These are phyloP conservation scores for Coprinellus micaceus DNA, from an alignment of 768 basidiomycete species.

Conservation along the genomic window DNA sequence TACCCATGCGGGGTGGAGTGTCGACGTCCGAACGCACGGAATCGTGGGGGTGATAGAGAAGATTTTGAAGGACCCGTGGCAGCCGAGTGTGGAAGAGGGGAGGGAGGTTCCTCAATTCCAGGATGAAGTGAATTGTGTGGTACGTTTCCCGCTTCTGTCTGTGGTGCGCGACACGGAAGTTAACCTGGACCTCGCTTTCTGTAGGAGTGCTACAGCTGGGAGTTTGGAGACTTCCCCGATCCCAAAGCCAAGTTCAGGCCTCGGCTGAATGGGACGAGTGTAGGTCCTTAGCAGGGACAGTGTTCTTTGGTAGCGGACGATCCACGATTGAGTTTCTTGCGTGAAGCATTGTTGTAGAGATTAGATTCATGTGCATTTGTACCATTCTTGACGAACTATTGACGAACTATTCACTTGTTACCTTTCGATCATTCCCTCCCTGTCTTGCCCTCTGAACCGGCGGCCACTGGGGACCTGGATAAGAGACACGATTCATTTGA, in stretches of 20 bases:
- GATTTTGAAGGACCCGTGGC: constrained; percentile 70
- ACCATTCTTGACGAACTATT: neutral
- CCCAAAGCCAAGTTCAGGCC: neutral
- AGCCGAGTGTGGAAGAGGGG: constrained; percentile 53
- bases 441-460: too few relatives aligned
- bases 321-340: neutral
- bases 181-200: neutral
- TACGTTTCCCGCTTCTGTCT: constrained; percentile 36
- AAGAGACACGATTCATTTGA: too few relatives aligned
- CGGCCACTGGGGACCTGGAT: too few relatives aligned
- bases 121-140: constrained; percentile 67
- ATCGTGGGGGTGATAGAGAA: constrained; percentile 78
- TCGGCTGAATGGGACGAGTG: neutral
- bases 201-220: constrained; percentile 71
- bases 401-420: neutral
- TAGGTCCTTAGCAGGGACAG: neutral
- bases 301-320: neutral
- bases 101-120: constrained; percentile 57
- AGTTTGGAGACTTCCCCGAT: constrained; percentile 46
- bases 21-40: constrained; percentile 75
- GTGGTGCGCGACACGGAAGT: neutral
- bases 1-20: constrained; percentile 77
- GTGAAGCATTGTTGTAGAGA: neutral
- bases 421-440: too few relatives aligned
- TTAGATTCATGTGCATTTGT: neutral